Base-by-base conservation (phyloP, 2,329 filamentous ascomycete species). In the Thyridium curvatum region DNA sequence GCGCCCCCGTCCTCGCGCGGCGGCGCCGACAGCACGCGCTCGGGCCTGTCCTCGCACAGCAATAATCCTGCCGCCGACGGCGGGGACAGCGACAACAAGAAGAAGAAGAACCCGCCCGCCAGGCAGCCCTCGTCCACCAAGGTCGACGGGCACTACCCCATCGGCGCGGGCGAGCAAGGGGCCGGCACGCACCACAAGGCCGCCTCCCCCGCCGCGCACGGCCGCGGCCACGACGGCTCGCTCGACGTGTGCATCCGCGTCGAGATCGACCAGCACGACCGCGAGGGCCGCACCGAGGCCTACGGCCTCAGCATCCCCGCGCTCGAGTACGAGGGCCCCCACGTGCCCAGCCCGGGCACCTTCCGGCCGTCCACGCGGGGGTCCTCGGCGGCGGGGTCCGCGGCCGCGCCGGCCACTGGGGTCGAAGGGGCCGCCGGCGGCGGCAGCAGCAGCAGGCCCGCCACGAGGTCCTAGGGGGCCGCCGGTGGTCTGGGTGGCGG, bases 281-380 rank as follows among this genome's bases (percentile, higher is more conserved):
- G 79, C 3, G 71, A 85, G 29, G 93, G 93, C 30, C 78, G 76
- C 47, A 97, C 93, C 0, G 73, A 82, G 44, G 77, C 81, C 12
- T 98, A 98, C 55, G 84, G 90, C 9, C 67, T 98, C 35, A 82
- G 88, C 2, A 80, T 98, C n/a, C 93, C 93, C 12, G 67, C 75
- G 18, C 69, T 96, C 32, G 44, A 48, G 28, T 61, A 55, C 38
- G 32, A 36, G 4, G 43, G 36, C 1, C 37, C 44, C 15, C 45
- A 14, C 42, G 42, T 8, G 26, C 40, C 16, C 26, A 31, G 14
- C 35, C 12, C 14, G 26, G 12, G 8, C 14, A 31, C 35, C 8
- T 12, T 15, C n/a, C 14, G 21, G 6, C 28, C 7, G 34, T n/a
- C 12, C 13, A 18, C 18, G 34, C 21, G n/a, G 18, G 34, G 28